Conservation (phyloP, 1,284 basidiomycete species). For the Erythrobasidium hasegawianum region DNA sequence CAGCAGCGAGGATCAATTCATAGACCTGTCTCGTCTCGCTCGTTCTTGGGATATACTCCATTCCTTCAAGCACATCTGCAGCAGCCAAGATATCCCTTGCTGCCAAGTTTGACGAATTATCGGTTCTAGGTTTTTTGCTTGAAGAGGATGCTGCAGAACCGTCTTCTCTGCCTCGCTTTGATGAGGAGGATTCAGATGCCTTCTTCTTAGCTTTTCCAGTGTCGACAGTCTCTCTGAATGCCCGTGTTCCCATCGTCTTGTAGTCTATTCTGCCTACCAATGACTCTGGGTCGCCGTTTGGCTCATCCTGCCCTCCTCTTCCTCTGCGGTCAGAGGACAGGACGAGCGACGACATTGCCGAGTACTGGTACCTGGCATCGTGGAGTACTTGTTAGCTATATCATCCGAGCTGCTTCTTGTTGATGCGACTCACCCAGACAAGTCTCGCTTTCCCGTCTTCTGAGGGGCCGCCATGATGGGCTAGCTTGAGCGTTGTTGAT, state of each 20-base stretch:
- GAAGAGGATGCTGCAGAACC: slow-evolving; percentile 30
- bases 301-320: slow-evolving; percentile 71
- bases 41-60: slow-evolving; percentile 87
- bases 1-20: slow-evolving; percentile 79
- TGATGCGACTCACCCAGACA: slow-evolving; percentile 24
- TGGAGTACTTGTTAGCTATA: not conserved
- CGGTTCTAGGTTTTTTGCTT: slow-evolving; percentile 19
- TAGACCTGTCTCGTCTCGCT: slow-evolving; percentile 92
- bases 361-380: slow-evolving; percentile 38
- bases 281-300: slow-evolving; percentile 90
- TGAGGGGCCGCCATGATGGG: slow-evolving; percentile 28
- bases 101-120: slow-evolving; percentile 44
- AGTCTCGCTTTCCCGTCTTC: slow-evolving; percentile 27
- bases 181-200: slow-evolving; percentile 41
- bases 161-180: slow-evolving; percentile 41
- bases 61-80: slow-evolving; percentile 85
- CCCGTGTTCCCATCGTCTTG: slow-evolving; percentile 89
- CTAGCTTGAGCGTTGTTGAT: not conserved
- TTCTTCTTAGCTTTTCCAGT: slow-evolving; percentile 82
- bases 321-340: slow-evolving; percentile 51
- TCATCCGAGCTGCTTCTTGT: not conserved
- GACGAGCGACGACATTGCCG: slow-evolving; percentile 45
- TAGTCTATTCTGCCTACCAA: slow-evolving; percentile 87
- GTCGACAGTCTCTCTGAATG: slow-evolving; percentile 75
- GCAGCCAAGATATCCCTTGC: slow-evolving; percentile 87